phyloP scores from a whole-genome alignment of 1,284 basidiomycete species.

The Entoloma clypeatum region DNA sequence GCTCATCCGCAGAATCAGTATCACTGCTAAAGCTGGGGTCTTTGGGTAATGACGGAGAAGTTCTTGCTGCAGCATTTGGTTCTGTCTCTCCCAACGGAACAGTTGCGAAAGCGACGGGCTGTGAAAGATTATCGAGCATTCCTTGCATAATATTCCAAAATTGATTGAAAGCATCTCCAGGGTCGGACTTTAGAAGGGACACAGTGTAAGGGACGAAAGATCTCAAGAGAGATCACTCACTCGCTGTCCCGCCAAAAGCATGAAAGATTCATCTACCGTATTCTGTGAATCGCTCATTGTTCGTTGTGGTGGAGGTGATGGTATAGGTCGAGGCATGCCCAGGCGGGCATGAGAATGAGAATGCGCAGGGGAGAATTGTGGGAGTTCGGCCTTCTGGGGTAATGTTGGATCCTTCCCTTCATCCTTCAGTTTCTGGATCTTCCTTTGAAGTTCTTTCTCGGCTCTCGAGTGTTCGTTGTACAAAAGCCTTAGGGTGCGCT shows the following conservation, averaged over 20 bases:
- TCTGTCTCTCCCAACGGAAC: conserved; percentile 57
- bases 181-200: conserved; percentile 50
- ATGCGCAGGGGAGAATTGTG: conserved; percentile 23
- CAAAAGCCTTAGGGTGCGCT: conserved; percentile 68
- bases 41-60: conserved; percentile 30
- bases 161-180: conserved; percentile 77
- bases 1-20: conserved; percentile 56
- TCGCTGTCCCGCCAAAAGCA: conserved; percentile 68
- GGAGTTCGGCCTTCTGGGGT: conserved; percentile 46
- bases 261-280: conserved; percentile 78
- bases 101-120: conserved; percentile 82
- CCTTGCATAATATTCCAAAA: conserved; percentile 84
- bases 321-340: conserved; percentile 25
- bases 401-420: conserved; percentile 71
- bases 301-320: conserved; percentile 45
- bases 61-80: conserved; percentile 23
- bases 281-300: conserved; percentile 67
- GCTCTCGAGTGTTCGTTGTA: conserved; percentile 68
- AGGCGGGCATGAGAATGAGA: conserved; percentile 26
- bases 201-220: conserved; percentile 9
- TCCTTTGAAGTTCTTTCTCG: conserved; percentile 64
- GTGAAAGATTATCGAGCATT: conserved; percentile 75
- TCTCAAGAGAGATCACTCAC: conserved; percentile 37
- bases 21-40: conserved; percentile 58
- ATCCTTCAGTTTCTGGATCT: conserved; percentile 61